Conservation (phyloP, 257 asterid species). For the Solanum bulbocastanum region DNA sequence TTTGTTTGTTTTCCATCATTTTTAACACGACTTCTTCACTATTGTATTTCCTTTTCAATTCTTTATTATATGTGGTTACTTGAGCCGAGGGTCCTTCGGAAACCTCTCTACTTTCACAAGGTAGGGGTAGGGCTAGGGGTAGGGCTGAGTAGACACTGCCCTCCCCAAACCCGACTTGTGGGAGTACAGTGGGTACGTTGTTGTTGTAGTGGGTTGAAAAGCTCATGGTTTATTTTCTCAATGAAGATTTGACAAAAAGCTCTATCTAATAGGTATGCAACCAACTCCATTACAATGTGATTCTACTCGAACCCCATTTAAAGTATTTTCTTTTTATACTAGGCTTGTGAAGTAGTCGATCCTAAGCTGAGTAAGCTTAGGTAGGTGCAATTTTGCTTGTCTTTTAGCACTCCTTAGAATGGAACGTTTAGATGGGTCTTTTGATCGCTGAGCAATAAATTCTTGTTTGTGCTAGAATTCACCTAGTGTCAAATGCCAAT, state of each 20-base stretch:
- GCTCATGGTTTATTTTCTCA: neutral
- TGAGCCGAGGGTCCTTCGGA: neutral
- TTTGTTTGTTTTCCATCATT: neutral
- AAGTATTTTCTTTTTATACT: too few species aligned
- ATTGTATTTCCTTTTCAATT: neutral
- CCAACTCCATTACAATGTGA: neutral
- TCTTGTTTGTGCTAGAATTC: neutral
- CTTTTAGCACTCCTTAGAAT: neutral
- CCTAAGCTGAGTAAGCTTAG: neutral
- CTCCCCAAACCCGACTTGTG: neutral
- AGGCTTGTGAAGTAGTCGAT: neutral
- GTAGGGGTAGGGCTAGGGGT: neutral
- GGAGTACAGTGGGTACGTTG: neutral
- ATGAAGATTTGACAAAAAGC: neutral
- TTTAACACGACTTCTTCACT: neutral
- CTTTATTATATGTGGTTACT: neutral
- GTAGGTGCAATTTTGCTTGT: neutral
- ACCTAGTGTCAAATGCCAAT: neutral
- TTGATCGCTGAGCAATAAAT: neutral
- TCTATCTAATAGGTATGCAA: neutral
- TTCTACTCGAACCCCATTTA: neutral
- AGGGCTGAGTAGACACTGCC: neutral
- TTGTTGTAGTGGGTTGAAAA: too few species aligned
- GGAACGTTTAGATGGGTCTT: neutral
- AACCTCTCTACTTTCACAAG: neutral